phyloP scores from a whole-genome alignment of 2,329 filamentous ascomycete species.

The Tolypocladium endophyticum region DNA sequence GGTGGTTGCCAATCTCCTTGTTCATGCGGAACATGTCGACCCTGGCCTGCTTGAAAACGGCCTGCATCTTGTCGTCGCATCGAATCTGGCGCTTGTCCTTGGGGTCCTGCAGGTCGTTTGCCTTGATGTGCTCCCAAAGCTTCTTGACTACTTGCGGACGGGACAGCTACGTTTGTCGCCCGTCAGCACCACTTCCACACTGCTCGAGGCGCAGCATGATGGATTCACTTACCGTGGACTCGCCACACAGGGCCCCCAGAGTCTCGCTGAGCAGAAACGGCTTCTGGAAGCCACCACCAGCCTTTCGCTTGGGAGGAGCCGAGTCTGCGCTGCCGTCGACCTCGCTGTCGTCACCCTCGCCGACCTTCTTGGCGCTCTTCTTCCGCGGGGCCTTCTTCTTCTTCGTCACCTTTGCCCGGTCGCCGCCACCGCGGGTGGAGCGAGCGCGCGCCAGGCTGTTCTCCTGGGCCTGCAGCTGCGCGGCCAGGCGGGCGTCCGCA shows the following conservation, averaged over 20 bases:
- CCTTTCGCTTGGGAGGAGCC: constrained; percentile 60
- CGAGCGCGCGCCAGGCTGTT: constrained; percentile 59
- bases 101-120: constrained; percentile 79
- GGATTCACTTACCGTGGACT: constrained; percentile 46
- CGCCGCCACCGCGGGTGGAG: constrained; percentile 66
- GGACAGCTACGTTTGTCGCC: constrained; percentile 52
- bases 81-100: constrained; percentile 83
- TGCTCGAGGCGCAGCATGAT: neutral
- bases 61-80: constrained; percentile 85
- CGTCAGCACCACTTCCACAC: neutral
- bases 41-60: constrained; percentile 81
- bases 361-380: constrained; percentile 67
- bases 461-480: constrained; percentile 84
- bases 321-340: constrained; percentile 50
- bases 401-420: constrained; percentile 45
- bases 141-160: constrained; percentile 93
- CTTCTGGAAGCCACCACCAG: constrained; percentile 89
- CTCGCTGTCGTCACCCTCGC: constrained; percentile 71
- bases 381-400: constrained; percentile 60
- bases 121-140: constrained; percentile 92
- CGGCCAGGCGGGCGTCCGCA: constrained; percentile 78
- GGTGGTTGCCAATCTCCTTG: constrained; percentile 81
- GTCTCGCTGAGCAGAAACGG: constrained; percentile 64
- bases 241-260: constrained; percentile 59
- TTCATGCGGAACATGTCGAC: constrained; percentile 99